Evolutionary conservation across 148 eudicot species (phyloP).

Genomic region (Hydrangea macrophylla): DNA sequence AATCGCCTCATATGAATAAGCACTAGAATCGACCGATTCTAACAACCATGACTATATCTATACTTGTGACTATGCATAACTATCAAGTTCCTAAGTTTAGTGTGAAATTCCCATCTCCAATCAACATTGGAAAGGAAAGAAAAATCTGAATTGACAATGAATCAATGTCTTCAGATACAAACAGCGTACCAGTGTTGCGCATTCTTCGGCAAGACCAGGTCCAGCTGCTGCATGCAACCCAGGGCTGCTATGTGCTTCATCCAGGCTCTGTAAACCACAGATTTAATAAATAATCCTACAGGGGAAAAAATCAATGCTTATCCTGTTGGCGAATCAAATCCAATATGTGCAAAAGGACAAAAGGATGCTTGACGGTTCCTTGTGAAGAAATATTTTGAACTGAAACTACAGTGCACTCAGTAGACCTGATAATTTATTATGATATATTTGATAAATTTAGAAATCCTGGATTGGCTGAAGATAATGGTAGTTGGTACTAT

Average conservation of each 20-base stretch:
- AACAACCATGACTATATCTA: no score
- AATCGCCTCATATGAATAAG: no score
- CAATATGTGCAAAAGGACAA: background rate
- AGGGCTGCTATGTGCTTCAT: conserved; percentile 96
- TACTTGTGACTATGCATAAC: no score
- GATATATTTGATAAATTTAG: background rate
- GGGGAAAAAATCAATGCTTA: background rate
- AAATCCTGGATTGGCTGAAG: background rate
- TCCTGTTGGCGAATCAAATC: no score
- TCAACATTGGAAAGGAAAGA: no score
- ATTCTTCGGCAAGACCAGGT: conserved; percentile 96
- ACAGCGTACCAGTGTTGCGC: conserved; percentile 74
- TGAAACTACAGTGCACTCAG: background rate
- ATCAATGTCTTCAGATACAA: no score
- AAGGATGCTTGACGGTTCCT: background rate
- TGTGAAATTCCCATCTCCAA: no score
- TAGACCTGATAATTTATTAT: background rate
- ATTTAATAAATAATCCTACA: conserved; percentile 2
- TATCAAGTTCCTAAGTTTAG: no score
- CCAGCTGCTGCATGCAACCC: conserved; percentile 99
- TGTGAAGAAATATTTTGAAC: background rate
- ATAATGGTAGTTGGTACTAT: background rate
- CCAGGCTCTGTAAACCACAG: conserved; percentile 61
- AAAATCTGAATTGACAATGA: no score
- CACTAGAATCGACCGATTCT: no score